Conservation (phyloP, 2,329 filamentous ascomycete genomes). For the Ilyonectria sp. region DNA sequence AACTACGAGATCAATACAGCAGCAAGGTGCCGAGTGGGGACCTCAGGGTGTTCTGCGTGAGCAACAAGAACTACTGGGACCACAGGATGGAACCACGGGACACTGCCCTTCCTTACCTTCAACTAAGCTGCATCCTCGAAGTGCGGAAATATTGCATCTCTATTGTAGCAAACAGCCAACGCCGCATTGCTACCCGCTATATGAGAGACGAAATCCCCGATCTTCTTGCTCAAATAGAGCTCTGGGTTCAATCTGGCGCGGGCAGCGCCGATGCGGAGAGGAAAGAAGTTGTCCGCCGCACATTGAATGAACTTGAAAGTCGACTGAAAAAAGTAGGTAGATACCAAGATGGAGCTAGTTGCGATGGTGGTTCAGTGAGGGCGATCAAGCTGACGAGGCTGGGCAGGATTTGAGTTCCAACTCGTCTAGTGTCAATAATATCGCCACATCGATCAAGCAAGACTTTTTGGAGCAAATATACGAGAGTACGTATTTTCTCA, state of each 20-base stretch:
- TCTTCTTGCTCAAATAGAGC: conserved; percentile 56
- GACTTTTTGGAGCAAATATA: conserved; percentile 35
- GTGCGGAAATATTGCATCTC: conserved; percentile 61
- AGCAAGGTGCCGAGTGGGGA: conserved; percentile 38
- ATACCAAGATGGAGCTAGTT: fast-evolving
- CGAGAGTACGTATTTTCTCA: conserved; percentile 2
- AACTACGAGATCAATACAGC: conserved; percentile 51
- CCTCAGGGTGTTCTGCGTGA: conserved; percentile 60
- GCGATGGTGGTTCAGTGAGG: too few species aligned
- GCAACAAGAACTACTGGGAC: conserved; percentile 61
- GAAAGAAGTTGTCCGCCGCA: conserved; percentile 51
- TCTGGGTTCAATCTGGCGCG: conserved; percentile 62
- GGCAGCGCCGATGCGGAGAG: conserved; percentile 55
- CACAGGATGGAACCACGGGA: conserved; percentile 47
- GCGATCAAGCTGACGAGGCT: conserved; percentile 24
- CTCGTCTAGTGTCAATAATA: conserved; percentile 9
- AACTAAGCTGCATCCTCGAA: conserved; percentile 59
- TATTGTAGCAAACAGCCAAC: conserved; percentile 60
- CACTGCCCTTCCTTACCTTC: conserved; percentile 51
- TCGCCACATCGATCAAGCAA: conserved; percentile 18
- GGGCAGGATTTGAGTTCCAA: conserved; percentile 45
- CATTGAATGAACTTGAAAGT: conserved; percentile 52
- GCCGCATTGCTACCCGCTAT: conserved; percentile 53
- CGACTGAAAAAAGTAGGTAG: conserved; percentile 50
- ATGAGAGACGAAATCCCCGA: conserved; percentile 59